Evolutionary conservation across 495 filamentous ascomycete species (phyloP), one percentile per base, ranked within the genome.

Genomic region (Neurospora sp.): DNA sequence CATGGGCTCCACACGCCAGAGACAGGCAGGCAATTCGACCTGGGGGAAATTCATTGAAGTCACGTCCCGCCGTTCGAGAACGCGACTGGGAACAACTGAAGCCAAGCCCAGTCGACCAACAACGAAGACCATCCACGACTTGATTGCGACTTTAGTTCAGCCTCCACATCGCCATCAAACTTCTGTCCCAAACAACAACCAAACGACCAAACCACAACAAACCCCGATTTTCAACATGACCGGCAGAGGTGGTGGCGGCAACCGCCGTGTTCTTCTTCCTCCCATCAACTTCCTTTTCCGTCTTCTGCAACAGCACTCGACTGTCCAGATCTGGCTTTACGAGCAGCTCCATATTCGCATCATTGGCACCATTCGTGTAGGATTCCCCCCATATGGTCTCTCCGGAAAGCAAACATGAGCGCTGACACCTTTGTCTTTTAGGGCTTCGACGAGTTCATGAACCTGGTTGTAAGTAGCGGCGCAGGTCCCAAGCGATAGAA

Each of bases 271-370:
- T 74, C 87, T 99, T 78, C 90, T 98, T 69, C 94, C 95, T 59
- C 96, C 96, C 48, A 81, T 98, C 85, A 97, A 99, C 83, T 97
- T 97, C 81, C 97, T 99, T 80, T 99, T 99, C 89, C 94, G 93
- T 85, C 89, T 97, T 53, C 88, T 99, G 40, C 94, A 98, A 77
- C 89, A 93, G 80, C 91, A 93, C 75, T 90, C 91, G 9, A 93
- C 91, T 1, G 94, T 98, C 12, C 91, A 92, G 74, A 91, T 99
- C 80, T 99, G 96, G 96, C 86, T 99, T 18, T 98, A 94, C 84
- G 96, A 99, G 85, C 95, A 98, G 85, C 85, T 98, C 39, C 89
- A 90, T 5, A 94, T 97, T 77, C 86, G 96, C 71, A 97, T 99
- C 80, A 92, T 97, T 79, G 96, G 96, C 35, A 96, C 94, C 82